phyloP scores from a whole-genome alignment of 805 yeast genomes.

The Yarrowia sp. region DNA sequence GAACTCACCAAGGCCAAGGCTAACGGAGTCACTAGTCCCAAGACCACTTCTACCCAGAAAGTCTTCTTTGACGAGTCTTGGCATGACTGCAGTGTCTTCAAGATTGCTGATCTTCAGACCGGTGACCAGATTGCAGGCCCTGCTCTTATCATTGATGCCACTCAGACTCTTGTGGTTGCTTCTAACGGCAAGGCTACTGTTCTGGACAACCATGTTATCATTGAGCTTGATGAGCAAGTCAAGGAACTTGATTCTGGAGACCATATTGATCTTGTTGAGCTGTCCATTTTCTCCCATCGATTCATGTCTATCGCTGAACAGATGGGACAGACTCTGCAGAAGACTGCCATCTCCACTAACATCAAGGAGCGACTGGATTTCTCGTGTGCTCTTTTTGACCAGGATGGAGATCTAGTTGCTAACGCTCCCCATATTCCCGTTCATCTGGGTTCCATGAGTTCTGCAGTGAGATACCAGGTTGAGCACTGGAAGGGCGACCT shows the following conservation, averaged over 20 bases:
- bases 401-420: conserved; percentile 75
- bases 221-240: conserved; percentile 37
- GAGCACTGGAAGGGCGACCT: conserved; percentile 62
- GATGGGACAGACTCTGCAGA: conserved; percentile 78
- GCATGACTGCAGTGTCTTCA: conserved; percentile 53
- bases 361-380: conserved; percentile 82
- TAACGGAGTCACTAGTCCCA: conserved; percentile 30
- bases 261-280: conserved; percentile 61
- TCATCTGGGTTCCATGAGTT: conserved; percentile 82
- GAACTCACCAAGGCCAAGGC: conserved; percentile 46
- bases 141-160: conserved; percentile 72
- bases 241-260: conserved; percentile 12
- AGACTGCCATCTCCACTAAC: conserved; percentile 77
- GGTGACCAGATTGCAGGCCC: conserved; percentile 67
- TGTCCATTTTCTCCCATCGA: conserved; percentile 77
- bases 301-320: conserved; percentile 91
- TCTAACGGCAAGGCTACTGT: conserved; percentile 59
- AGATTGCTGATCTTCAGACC: conserved; percentile 50
- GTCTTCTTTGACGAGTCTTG: conserved; percentile 59
- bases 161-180: conserved; percentile 74
- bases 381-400: conserved; percentile 78
- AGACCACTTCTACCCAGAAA: conserved; percentile 37
- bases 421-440: conserved; percentile 90
- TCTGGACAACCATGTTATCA: conserved; percentile 59
- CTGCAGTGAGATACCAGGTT: conserved; percentile 68